phyloP scores from a whole-genome alignment of 192 early-diverging fungal genomes.

The Coemansia sp. region DNA sequence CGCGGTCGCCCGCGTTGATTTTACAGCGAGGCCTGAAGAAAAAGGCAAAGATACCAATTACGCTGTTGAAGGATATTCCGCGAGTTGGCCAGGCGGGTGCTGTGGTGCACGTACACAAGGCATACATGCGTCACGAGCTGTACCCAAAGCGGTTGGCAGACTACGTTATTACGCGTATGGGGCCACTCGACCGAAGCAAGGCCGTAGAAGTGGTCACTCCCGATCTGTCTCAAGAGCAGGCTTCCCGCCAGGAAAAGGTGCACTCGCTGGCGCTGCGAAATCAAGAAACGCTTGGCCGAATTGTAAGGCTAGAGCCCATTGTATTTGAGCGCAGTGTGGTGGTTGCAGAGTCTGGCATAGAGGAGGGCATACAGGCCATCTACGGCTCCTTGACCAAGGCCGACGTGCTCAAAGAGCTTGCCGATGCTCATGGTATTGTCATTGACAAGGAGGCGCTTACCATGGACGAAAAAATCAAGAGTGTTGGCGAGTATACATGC shows the following conservation, averaged over 20 bases:
- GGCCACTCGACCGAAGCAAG: conserved; percentile 41
- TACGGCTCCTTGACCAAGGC: conserved; percentile 49
- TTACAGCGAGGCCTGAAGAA: conserved; percentile 43
- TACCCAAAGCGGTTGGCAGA: conserved; percentile 54
- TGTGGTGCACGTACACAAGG: conserved; percentile 38
- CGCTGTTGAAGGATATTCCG: conserved; percentile 41
- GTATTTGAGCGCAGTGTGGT: conserved; percentile 46
- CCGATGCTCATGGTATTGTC: conserved; percentile 31
- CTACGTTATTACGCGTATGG: conserved; percentile 37
- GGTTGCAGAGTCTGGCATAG: conserved; percentile 7
- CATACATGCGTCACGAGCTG: conserved; percentile 52
- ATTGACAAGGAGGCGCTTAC: conserved; percentile 42
- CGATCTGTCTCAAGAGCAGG: background rate
- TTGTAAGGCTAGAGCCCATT: conserved; percentile 31
- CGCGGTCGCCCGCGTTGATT: conserved; percentile 19
- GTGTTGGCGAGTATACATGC: conserved; percentile 44
- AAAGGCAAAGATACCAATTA: conserved; percentile 39
- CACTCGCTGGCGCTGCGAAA: conserved; percentile 45
- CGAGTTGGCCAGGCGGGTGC: conserved; percentile 39
- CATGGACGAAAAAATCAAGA: conserved; percentile 57
- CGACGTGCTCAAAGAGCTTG: conserved; percentile 42
- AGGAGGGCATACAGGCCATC: conserved; percentile 24
- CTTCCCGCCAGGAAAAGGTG: conserved; percentile 17
- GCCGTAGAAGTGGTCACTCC: conserved; percentile 1
- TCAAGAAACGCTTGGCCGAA: conserved; percentile 32